A percentile compares a stretch with the other conserved stretches of the same genome.
Evolutionary conservation across 805 yeast species (phyloP).

Genomic region (Yamadazyma scolyti): DNA sequence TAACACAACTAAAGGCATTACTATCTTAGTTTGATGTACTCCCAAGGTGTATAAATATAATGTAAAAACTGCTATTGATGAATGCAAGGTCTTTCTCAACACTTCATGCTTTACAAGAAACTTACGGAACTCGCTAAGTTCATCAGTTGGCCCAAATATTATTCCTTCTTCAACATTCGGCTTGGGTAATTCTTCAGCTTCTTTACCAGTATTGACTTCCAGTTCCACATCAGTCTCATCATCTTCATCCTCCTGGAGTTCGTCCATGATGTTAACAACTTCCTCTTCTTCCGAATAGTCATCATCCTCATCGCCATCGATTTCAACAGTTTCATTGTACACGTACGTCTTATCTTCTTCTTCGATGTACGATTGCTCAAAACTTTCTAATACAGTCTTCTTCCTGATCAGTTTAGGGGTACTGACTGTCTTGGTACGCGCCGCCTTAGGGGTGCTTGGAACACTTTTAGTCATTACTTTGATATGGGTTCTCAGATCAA

Average conservation of each 20-base stretch:
- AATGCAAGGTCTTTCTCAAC: conserved; percentile 84
- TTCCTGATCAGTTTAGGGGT: conserved; percentile 13
- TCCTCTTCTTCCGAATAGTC: conserved; percentile 9
- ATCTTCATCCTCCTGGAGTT: conserved; percentile 8
- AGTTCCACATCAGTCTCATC: conserved; percentile 9
- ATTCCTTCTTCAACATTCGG: not conserved
- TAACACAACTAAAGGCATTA: conserved; percentile 53
- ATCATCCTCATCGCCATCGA: conserved; percentile 14
- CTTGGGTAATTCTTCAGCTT: not conserved
- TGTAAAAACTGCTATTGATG: conserved; percentile 82
- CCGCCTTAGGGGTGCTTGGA: conserved; percentile 8
- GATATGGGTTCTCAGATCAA: too few species aligned
- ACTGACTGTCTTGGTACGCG: conserved; percentile 1
- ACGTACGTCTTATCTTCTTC: conserved; percentile 38
- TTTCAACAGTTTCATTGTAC: conserved; percentile 15
- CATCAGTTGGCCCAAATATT: not conserved
- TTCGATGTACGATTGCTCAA: conserved; percentile 30
- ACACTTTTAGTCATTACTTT: conserved; percentile 3
- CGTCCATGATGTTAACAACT: conserved; percentile 5
- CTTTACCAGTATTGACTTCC: conserved; percentile 7
- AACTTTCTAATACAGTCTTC: too few species aligned
- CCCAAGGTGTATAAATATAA: conserved; percentile 68
- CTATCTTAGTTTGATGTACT: conserved; percentile 51
- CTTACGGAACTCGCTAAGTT: conserved; percentile 6
- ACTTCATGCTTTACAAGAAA: conserved; percentile 79